Evolutionary conservation across 1,284 basidiomycete species (phyloP).

Genomic region (Marasmius sp.): DNA sequence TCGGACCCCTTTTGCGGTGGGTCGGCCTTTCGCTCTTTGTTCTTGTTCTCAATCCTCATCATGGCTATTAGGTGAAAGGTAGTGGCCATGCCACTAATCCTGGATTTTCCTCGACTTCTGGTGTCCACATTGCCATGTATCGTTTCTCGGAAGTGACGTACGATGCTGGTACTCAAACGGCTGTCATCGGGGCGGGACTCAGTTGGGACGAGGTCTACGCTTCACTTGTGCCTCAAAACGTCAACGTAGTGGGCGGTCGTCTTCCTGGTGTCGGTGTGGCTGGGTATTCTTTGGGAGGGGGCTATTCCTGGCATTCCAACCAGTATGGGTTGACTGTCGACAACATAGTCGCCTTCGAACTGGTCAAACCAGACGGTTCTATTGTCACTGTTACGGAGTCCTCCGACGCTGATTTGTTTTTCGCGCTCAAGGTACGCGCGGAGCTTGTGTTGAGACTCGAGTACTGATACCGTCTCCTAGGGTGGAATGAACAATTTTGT

Average conservation of each 20-base stretch:
- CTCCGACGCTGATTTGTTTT: conserved; percentile 37
- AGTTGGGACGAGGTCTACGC: conserved; percentile 61
- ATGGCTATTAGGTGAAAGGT: conserved; percentile 46
- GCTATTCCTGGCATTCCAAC: conserved; percentile 40
- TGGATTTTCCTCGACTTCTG: conserved; percentile 52
- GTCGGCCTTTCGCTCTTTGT: background rate
- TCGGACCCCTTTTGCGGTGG: conserved; percentile 42
- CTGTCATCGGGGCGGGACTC: conserved; percentile 48
- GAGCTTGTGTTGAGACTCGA: background rate
- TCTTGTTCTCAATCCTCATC: background rate
- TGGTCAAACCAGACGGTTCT: conserved; percentile 39
- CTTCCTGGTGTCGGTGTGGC: conserved; percentile 56
- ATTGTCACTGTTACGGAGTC: conserved; percentile 27
- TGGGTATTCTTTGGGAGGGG: conserved; percentile 54
- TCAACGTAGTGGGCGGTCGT: conserved; percentile 55
- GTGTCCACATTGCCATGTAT: conserved; percentile 56
- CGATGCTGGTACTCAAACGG: conserved; percentile 36
- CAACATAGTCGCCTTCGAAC: conserved; percentile 32
- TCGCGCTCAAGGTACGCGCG: conserved; percentile 30
- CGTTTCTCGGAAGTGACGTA: conserved; percentile 48
- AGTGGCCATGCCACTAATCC: conserved; percentile 52
- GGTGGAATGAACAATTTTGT: conserved; percentile 41
- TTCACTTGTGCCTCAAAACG: conserved; percentile 39
- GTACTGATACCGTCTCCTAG: background rate
- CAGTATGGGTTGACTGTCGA: conserved; percentile 41